Evolutionary conservation across 108 stramenopile species (phyloP).

Genomic region (Skeletonema tropicum): DNA sequence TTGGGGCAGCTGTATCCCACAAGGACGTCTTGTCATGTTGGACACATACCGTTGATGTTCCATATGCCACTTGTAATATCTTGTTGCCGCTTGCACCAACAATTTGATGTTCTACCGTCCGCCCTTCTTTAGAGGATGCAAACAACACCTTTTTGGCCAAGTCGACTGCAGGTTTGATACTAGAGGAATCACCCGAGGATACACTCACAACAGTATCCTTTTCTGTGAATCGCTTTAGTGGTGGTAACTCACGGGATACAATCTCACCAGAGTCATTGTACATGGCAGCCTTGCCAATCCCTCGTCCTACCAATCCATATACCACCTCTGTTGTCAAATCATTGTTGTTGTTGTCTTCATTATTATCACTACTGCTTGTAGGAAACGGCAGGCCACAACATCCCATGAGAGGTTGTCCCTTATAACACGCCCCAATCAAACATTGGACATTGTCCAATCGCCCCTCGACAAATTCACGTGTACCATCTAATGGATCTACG

Average conservation of each 20-base stretch:
- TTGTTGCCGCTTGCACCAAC: constrained; percentile 70
- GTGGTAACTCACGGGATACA: constrained; percentile 2
- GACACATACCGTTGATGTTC: constrained; percentile 50
- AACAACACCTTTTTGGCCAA: constrained; percentile 8
- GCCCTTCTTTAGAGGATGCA: background rate
- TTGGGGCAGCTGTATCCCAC: constrained; percentile 74
- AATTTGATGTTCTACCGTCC: constrained; percentile 21
- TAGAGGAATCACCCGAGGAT: constrained; percentile 57
- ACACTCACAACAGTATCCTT: constrained; percentile 33
- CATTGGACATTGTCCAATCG: constrained; percentile 67
- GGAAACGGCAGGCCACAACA: constrained; percentile 71
- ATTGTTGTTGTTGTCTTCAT: background rate
- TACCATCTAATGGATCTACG: constrained; percentile 84
- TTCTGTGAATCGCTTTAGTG: background rate
- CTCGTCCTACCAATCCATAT: constrained; percentile 59
- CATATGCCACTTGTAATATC: constrained; percentile 42
- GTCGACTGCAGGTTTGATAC: constrained; percentile 11
- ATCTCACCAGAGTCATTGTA: background rate
- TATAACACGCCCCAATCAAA: constrained; percentile 60
- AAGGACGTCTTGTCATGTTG: constrained; percentile 39
- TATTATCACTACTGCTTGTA: background rate
- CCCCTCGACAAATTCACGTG: constrained; percentile 84
- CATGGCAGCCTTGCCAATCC: constrained; percentile 30
- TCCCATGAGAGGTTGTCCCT: constrained; percentile 59
- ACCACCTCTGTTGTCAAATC: constrained; percentile 40